phyloP scores from a whole-genome alignment of 2,329 filamentous ascomycete genomes.

The Colletotrichum sp. region DNA sequence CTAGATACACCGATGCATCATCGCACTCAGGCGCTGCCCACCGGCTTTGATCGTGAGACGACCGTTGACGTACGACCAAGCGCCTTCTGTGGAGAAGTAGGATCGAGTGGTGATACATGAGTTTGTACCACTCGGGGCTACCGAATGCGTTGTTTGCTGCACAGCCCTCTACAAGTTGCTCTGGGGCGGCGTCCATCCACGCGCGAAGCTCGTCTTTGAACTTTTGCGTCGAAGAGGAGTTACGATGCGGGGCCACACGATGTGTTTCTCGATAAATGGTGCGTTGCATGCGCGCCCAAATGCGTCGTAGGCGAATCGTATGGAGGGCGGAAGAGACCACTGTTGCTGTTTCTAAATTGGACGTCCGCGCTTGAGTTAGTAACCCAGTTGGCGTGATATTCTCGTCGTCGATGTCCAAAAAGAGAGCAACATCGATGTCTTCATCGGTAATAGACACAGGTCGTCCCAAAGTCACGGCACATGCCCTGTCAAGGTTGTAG shows the following conservation, averaged over 20 bases:
- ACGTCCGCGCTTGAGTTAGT: neutral
- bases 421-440: neutral
- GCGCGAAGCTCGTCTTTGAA: neutral
- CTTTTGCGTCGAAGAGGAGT: neutral
- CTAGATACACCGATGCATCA: neutral
- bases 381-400: neutral
- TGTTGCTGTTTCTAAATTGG: neutral
- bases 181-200: neutral
- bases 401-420: neutral
- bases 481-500: neutral
- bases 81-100: neutral
- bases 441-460: neutral
- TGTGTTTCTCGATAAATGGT: neutral
- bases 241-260: neutral
- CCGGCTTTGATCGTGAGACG: neutral
- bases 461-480: neutral
- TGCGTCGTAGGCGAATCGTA: neutral
- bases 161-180: neutral
- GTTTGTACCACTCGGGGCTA: neutral
- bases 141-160: neutral
- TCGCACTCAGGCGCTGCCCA: neutral
- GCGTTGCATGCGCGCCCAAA: neutral
- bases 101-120: neutral
- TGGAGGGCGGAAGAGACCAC: neutral
- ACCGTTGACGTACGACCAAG: neutral